Conservation (phyloP, 2,329 filamentous ascomycete species). For the Xylariaceae sp. region DNA sequence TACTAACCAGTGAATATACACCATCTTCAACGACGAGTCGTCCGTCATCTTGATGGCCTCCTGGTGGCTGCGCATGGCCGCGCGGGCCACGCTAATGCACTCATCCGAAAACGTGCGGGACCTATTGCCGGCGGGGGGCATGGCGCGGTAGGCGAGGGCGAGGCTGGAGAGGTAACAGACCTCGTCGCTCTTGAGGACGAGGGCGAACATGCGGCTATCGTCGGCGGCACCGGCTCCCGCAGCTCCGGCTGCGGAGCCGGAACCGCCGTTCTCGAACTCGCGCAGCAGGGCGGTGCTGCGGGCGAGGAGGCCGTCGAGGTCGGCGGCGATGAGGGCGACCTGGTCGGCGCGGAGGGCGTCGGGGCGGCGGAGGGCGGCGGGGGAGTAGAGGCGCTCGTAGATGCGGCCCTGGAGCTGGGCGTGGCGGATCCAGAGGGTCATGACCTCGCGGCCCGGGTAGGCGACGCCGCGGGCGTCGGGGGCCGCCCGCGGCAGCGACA, state of each 20-base stretch:
- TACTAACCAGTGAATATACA: constrained; percentile 50
- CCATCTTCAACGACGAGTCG: constrained; percentile 41
- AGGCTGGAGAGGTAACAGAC: constrained; percentile 47
- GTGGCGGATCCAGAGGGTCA: constrained; percentile 52
- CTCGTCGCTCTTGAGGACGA: constrained; percentile 44
- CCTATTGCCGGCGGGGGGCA: constrained; percentile 36
- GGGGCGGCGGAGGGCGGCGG: constrained; percentile 42
- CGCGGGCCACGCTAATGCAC: constrained; percentile 46
- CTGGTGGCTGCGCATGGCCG: constrained; percentile 44
- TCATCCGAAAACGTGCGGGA: constrained; percentile 43
- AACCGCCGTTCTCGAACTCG: constrained; percentile 23
- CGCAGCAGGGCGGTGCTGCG: constrained; percentile 32
- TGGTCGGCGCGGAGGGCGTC: constrained; percentile 39
- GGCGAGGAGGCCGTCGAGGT: constrained; percentile 37
- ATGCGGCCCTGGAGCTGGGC: constrained; percentile 59
- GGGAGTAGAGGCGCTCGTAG: constrained; percentile 57
- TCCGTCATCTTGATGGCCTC: constrained; percentile 45
- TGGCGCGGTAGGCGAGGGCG: constrained; percentile 48
- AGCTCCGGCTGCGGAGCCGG: too few species aligned
- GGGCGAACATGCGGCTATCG: constrained; percentile 37
- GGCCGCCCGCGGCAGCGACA: constrained; percentile 44
- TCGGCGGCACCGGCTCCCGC: too few species aligned
- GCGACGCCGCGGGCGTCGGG: constrained; percentile 37
- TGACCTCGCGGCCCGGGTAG: constrained; percentile 41
- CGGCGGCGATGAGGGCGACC: constrained; percentile 36